A percentile compares a stretch with the other conserved stretches of the same genome.
These are phyloP conservation scores for Bipolaris sorokiniana DNA, from an alignment of 2,329 filamentous ascomycete genomes.

Conservation along the genomic window DNA sequence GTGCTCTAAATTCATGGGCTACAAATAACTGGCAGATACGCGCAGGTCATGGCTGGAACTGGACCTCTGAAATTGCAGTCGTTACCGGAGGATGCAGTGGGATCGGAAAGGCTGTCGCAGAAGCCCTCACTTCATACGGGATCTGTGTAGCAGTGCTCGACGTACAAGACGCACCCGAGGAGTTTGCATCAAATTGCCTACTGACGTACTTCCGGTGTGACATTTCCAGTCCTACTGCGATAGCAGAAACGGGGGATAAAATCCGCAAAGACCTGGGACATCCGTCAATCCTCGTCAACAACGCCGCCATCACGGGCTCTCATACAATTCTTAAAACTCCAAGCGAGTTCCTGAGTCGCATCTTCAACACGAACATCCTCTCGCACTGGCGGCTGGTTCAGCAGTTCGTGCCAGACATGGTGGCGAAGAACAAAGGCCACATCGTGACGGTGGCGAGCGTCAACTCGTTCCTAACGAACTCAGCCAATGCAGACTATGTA, in stretches of 20 bases:
- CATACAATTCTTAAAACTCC: conserved; percentile 16
- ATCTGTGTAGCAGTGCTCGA: conserved; percentile 24
- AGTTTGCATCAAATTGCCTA: conserved; percentile 14
- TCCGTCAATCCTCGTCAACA: conserved; percentile 32
- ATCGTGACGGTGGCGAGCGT: conserved; percentile 28
- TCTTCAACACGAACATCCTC: conserved; percentile 30
- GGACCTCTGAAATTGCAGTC: conserved; percentile 22
- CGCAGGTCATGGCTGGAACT: conserved; percentile 18
- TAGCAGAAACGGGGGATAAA: conserved; percentile 14
- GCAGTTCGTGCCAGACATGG: conserved; percentile 31
- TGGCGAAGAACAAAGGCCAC: conserved; percentile 28
- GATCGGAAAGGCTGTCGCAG: conserved; percentile 22
- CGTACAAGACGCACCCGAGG: conserved; percentile 12
- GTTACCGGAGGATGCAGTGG: conserved; percentile 27
- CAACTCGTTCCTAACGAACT: conserved; percentile 18
- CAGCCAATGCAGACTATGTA: conserved; percentile 26
- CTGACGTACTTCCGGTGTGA: conserved; percentile 26
- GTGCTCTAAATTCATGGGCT: conserved; percentile 10
- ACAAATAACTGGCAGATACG: conserved; percentile 13
- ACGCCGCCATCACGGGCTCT: conserved; percentile 24
- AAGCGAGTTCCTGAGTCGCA: conserved; percentile 5
- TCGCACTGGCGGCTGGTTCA: conserved; percentile 23
- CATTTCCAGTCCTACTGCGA: conserved; percentile 14
- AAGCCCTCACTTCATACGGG: conserved; percentile 13
- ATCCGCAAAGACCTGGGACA: conserved; percentile 19